Percentiles rank a stretch among this genome's conserved stretches.
Conservation (phyloP, 306 rosid species). For the Prunus padus region DNA sequence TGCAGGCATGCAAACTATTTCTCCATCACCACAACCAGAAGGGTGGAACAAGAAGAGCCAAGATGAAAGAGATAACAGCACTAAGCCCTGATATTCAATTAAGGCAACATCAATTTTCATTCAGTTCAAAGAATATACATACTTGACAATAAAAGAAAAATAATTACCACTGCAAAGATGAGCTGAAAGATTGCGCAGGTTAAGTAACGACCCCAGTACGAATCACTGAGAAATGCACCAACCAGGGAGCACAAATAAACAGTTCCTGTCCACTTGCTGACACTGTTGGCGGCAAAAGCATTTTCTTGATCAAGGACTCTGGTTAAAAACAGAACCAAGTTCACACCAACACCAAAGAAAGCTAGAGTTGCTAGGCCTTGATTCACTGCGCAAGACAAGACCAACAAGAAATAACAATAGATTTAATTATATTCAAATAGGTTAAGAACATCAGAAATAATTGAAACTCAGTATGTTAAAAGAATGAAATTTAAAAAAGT, state of each 20-base stretch:
- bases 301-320: constrained; percentile 32
- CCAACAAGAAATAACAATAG: background rate
- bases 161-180: constrained; percentile 27
- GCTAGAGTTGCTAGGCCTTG: constrained; percentile 36
- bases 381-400: constrained; percentile 16
- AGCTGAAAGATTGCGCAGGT: constrained; percentile 32
- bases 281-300: constrained; percentile 30
- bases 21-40: constrained; percentile 22
- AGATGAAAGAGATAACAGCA: constrained; percentile 15
- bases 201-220: constrained; percentile 38
- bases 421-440: no score
- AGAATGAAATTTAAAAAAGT: no score
- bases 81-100: constrained; percentile 17
- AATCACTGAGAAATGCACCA: constrained; percentile 39
- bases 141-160: background rate
- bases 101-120: background rate
- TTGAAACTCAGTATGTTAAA: no score
- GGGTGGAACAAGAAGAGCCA: constrained; percentile 21
- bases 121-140: background rate
- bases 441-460: no score
- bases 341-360: constrained; percentile 38
- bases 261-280: constrained; percentile 38
- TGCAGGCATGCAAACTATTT: background rate
- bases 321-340: constrained; percentile 32
- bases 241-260: constrained; percentile 30